phyloP scores from a whole-genome alignment of 257 asterid genomes.

The Lithospermum erythrorhizon region DNA sequence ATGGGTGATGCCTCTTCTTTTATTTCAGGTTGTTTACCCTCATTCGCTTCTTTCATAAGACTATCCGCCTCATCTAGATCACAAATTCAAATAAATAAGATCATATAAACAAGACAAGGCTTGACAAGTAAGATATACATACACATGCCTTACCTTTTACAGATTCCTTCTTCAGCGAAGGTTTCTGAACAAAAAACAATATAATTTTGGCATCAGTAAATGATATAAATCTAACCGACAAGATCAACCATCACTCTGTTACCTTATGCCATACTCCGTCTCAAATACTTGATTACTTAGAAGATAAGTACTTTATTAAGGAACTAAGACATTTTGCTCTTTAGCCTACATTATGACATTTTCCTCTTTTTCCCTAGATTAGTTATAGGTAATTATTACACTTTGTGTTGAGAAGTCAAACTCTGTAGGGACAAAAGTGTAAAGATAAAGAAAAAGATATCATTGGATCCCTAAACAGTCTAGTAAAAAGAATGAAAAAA shows the following conservation, averaged over 20 bases:
- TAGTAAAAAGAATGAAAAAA: no score
- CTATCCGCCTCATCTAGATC: slow-evolving; percentile 30
- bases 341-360: no score
- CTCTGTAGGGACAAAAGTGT: no score
- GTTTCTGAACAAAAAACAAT: slow-evolving; percentile 25
- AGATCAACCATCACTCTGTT: background rate
- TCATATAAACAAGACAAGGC: background rate
- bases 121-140: background rate
- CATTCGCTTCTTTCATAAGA: slow-evolving; percentile 25
- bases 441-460: no score
- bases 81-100: background rate
- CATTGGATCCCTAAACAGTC: no score
- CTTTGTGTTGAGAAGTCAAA: no score
- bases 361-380: no score
- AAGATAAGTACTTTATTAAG: no score
- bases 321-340: no score
- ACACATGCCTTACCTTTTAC: slow-evolving; percentile 37
- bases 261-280: background rate
- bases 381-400: no score
- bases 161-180: slow-evolving; percentile 40
- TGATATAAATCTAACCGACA: background rate
- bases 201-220: background rate
- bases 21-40: slow-evolving; percentile 23
- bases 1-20: slow-evolving; percentile 37
- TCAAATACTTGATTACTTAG: no score